Evolutionary conservation across 306 rosid species (phyloP), one percentile per base, ranked within the genome.

Genomic region (Rosa rugosa): DNA sequence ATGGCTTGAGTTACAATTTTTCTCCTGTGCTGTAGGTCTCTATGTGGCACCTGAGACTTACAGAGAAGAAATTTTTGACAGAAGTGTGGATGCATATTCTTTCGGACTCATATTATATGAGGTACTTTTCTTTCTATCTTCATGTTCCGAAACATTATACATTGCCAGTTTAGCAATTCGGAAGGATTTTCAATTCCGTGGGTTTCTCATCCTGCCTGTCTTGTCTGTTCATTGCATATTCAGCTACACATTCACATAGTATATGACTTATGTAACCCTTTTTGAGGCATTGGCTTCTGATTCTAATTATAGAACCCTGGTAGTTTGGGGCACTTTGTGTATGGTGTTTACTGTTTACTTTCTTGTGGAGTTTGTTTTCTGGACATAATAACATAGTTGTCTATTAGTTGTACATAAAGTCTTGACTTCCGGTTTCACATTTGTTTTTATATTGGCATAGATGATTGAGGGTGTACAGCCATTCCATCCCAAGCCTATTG

Each of bases 21-120:
- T 82, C 70, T 44, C 81, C 72, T 71, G 82, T 78, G 68, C 63
- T 83, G 84, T 75, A 96, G 99, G 86, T 87, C 85, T 88, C 75
- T 96, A 96, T 67, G 50, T 93, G 89, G 96, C 98, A 71, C 99
- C 99, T 13, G 99, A 96, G 83, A 80, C 90, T 81, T 93, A 88
- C 93, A 91, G 41, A 78, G 90, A 88, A 77, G 92, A 90, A 56
- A 84, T 86, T 73, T 96, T 96, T 80, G 93, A 86, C 81, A 93
- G 93, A 87, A 89, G 93, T 71, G 98, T 81, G 80, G 99, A 96
- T 87, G 88, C 89, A 8, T 96, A 88, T 84, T 90, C 98, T 76
- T 96, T 93, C 56, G 99, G 98, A 77, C 96, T 96, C 70, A 77
- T 96, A 82, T 49, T 96, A 76, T 91, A 89, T 31, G 99, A 96